Conservation (phyloP, 805 yeast genomes). For the Suhomyces xylopsoci region DNA sequence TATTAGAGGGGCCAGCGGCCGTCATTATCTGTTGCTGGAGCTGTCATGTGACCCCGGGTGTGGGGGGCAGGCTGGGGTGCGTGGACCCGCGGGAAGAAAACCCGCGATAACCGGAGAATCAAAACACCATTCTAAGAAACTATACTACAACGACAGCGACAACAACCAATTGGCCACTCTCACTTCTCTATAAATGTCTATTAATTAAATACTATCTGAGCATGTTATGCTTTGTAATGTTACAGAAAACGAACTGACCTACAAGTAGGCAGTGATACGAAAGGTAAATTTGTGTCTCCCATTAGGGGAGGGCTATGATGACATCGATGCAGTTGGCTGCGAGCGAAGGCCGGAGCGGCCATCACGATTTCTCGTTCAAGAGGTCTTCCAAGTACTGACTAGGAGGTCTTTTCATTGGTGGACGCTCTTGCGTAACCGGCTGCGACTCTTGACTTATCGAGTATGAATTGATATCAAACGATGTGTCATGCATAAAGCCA, state of each 20-base stretch:
- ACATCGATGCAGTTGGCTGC: background rate
- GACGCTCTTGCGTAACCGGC: background rate
- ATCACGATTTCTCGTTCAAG: conserved; percentile 22
- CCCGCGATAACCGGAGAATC: background rate
- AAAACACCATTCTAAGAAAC: background rate
- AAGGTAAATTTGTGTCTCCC: background rate
- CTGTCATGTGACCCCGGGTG: conserved; percentile 4
- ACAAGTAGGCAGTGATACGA: background rate
- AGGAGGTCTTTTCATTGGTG: conserved; percentile 39
- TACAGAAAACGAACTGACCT: background rate
- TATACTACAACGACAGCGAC: background rate
- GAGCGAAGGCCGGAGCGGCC: background rate
- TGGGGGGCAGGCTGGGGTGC: background rate
- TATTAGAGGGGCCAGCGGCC: background rate
- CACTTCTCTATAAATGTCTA: background rate
- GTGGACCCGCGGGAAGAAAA: background rate
- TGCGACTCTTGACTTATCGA: background rate
- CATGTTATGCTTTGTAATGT: background rate
- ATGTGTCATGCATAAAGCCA: conserved; percentile 1
- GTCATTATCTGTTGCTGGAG: background rate
- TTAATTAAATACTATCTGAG: background rate
- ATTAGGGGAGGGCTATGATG: background rate
- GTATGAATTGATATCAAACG: conserved; percentile 1
- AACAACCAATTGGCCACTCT: background rate
- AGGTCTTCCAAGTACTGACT: conserved; percentile 48